phyloP scores from a whole-genome alignment of 495 filamentous ascomycete genomes.

The Penicillium cosmopolitanum region DNA sequence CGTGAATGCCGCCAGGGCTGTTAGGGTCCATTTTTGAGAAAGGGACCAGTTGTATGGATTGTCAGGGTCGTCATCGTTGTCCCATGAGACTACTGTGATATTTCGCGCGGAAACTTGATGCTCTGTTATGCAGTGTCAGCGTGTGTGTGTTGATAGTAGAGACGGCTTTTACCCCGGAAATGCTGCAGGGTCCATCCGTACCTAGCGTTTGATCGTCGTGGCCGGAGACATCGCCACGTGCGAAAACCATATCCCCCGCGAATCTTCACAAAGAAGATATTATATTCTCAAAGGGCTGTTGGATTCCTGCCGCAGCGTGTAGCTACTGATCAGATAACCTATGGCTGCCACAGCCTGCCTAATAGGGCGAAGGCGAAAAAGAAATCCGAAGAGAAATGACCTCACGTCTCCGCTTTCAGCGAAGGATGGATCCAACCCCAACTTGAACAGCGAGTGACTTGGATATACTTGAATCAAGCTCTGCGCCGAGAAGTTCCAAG shows the following conservation, averaged over 20 bases:
- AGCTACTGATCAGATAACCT: background rate
- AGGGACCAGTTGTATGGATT: conserved; percentile 67
- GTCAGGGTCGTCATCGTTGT: conserved; percentile 53
- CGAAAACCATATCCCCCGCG: conserved; percentile 26
- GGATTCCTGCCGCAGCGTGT: background rate
- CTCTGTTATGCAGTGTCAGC: conserved; percentile 14
- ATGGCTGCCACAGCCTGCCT: conserved; percentile 1
- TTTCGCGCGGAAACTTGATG: conserved; percentile 20
- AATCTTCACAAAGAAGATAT: background rate
- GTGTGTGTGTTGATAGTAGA: conserved; percentile 5
- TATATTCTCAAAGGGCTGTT: background rate
- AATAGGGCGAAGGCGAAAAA: background rate
- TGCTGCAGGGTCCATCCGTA: conserved; percentile 6
- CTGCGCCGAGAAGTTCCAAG: background rate
- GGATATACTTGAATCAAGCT: conserved; percentile 5
- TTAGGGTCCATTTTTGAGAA: conserved; percentile 44
- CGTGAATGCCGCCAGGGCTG: conserved; percentile 27
- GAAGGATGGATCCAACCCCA: background rate
- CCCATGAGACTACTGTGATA: conserved; percentile 47
- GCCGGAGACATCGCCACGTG: conserved; percentile 31
- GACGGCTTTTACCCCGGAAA: background rate
- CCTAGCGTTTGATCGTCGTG: conserved; percentile 25
- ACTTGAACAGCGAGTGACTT: background rate
- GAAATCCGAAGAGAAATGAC: background rate
- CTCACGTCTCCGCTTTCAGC: background rate